Evolutionary conservation across 2,329 filamentous ascomycete species (phyloP).

Genomic region (Periconia macrospinosa): DNA sequence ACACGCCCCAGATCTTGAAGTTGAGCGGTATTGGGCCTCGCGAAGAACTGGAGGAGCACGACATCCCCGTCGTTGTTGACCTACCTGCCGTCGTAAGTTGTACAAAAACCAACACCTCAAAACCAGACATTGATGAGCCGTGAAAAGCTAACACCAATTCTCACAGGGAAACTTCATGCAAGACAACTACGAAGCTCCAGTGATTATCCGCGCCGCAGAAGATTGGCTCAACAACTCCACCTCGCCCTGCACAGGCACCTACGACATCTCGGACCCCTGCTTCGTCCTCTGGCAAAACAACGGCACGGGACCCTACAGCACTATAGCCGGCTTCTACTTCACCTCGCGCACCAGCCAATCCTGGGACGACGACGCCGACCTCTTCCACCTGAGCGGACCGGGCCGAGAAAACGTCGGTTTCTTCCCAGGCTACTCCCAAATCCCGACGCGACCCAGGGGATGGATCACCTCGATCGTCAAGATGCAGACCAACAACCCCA

Average conservation of each 20-base stretch:
- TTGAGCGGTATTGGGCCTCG: slow-evolving; percentile 62
- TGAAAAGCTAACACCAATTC: not conserved
- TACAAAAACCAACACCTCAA: not conserved
- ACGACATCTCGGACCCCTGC: slow-evolving; percentile 43
- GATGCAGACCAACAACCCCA: slow-evolving; percentile 60
- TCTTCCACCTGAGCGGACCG: not conserved
- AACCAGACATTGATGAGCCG: no score
- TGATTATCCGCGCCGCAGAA: slow-evolving; percentile 45
- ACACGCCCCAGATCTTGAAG: slow-evolving; percentile 64
- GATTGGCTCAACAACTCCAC: slow-evolving; percentile 1
- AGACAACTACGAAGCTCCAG: slow-evolving; percentile 55
- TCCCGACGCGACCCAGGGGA: slow-evolving; percentile 36
- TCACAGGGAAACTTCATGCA: slow-evolving; percentile 58
- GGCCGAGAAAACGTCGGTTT: slow-evolving; percentile 8
- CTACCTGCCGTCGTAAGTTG: slow-evolving; percentile 61
- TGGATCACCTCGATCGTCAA: slow-evolving; percentile 52
- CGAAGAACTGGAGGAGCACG: slow-evolving; percentile 53
- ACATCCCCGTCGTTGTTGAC: slow-evolving; percentile 56
- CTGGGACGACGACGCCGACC: not conserved
- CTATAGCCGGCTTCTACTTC: slow-evolving; percentile 44
- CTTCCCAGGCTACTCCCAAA: slow-evolving; percentile 51
- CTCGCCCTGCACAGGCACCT: slow-evolving; percentile 32
- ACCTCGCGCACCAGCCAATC: slow-evolving; percentile 18
- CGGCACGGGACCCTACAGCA: slow-evolving; percentile 42
- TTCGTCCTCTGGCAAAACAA: slow-evolving; percentile 43